phyloP scores from a whole-genome alignment of 176 grass and related monocot species.

The Raddia guianensis region DNA sequence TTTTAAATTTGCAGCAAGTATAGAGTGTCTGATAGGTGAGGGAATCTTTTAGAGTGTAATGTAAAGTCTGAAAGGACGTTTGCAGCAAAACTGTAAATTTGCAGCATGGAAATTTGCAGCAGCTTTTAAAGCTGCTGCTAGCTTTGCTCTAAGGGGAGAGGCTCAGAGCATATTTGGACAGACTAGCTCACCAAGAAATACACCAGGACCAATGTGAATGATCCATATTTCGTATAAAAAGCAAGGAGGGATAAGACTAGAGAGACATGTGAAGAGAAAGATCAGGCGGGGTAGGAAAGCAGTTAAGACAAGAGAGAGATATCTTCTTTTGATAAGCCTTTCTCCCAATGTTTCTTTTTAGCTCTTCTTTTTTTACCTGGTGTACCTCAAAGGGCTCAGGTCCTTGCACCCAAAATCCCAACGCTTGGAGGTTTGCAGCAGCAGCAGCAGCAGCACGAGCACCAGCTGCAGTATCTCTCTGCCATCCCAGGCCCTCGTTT shows the following conservation, averaged over 20 bases:
- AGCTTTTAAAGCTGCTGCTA: too few relatives aligned
- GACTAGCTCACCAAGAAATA: not conserved
- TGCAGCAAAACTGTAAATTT: too few relatives aligned
- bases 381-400: slow-evolving; percentile 76
- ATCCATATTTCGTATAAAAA: slow-evolving; percentile 31
- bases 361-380: slow-evolving; percentile 39
- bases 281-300: slow-evolving; percentile 37
- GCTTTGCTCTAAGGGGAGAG: too few relatives aligned
- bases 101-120: too few relatives aligned
- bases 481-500: slow-evolving; percentile 50
- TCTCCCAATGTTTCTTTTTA: slow-evolving; percentile 28
- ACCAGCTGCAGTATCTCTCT: slow-evolving; percentile 43
- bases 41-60: too few relatives aligned
- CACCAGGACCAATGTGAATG: not conserved
- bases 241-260: slow-evolving; percentile 42
- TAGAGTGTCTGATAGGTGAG: too few relatives aligned
- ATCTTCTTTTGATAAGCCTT: slow-evolving; percentile 54
- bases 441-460: slow-evolving; percentile 39
- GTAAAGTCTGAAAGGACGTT: too few relatives aligned
- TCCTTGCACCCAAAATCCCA: slow-evolving; percentile 57
- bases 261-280: slow-evolving; percentile 53
- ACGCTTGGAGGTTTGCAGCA: slow-evolving; percentile 55
- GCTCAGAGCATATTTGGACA: slow-evolving; percentile 4
- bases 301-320: slow-evolving; percentile 60
- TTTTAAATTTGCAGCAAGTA: too few relatives aligned